Evolutionary conservation across 805 yeast genomes (phyloP), one percentile per base, ranked within the genome.

Genomic region (Clavispora vitiphila): DNA sequence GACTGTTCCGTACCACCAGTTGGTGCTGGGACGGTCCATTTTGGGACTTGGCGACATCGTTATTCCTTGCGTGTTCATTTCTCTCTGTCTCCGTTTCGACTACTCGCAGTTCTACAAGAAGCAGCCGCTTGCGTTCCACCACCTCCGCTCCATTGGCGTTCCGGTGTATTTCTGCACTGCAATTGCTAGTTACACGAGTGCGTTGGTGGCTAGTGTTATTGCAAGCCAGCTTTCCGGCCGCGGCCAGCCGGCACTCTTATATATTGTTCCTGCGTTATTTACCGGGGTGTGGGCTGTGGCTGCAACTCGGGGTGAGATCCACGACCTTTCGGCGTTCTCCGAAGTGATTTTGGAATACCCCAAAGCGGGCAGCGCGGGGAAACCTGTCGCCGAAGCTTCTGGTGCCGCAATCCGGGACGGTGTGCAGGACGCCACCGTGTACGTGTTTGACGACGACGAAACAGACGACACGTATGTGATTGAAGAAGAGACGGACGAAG

Each of bases 191-290:
- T 83, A 83, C 55, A 41, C 61, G 0, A 5, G 67, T n/a, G 82
- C 79, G 0, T 54, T 83, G 30, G 18, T 57, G 0, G 37, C 53
- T 0, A 76, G 87, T 1, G 58, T 72, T 37, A 49, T 46, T 2
- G 74, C 69, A 3, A 56, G 74, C 38, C 60, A 63, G 24, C 38
- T 53, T 3, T 74, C 52, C 46, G 51, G 69, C 1, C 56, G 53
- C 9, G 86, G 80, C 1, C 89, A 82, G 58, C 89, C 89, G 1
- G 88, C 88, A 0, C 61, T 83, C 46, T 54, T 83, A 15, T 83
- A 81, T 53, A 57, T 83, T 20, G 80, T 80, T 4, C 89, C 89
- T 4, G 32, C 50, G n/a, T 35, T 65, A 25, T 27, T 62, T 15
- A 8, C 64, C 0, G 60, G 72, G 0, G 64, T 71, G 1, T n/a